phyloP scores from a whole-genome alignment of 495 filamentous ascomycete species.

The Neurospora sp. region DNA sequence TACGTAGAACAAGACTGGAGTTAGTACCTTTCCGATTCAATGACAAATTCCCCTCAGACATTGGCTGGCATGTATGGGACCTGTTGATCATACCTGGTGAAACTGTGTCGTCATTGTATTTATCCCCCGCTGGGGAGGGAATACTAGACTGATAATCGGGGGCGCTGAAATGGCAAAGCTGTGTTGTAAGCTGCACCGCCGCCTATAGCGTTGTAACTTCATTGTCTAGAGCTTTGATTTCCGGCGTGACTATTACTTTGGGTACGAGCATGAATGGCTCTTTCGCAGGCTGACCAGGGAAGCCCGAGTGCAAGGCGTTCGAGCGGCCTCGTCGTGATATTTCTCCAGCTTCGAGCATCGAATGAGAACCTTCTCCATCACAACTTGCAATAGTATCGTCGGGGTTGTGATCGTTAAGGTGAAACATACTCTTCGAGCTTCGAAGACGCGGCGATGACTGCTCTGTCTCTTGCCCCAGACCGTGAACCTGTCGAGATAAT shows the following conservation, averaged over 20 bases:
- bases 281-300: background rate
- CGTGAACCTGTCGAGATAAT: background rate
- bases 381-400: background rate
- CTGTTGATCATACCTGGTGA: background rate
- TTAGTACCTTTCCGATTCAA: background rate
- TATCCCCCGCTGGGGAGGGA: background rate
- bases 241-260: constrained; percentile 38
- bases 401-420: background rate
- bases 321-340: background rate
- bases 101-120: background rate
- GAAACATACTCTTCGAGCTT: constrained; percentile 9
- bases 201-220: constrained; percentile 31
- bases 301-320: background rate
- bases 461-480: background rate
- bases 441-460: background rate
- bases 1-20: background rate
- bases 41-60: background rate
- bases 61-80: background rate
- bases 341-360: background rate
- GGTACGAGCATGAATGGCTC: constrained; percentile 30
- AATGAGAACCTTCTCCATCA: background rate
- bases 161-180: constrained; percentile 15
- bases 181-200: constrained; percentile 36
- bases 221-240: constrained; percentile 35
- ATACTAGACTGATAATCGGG: background rate